Conservation (phyloP, 2,329 filamentous ascomycete species). For the Sarocladium kiliense region DNA sequence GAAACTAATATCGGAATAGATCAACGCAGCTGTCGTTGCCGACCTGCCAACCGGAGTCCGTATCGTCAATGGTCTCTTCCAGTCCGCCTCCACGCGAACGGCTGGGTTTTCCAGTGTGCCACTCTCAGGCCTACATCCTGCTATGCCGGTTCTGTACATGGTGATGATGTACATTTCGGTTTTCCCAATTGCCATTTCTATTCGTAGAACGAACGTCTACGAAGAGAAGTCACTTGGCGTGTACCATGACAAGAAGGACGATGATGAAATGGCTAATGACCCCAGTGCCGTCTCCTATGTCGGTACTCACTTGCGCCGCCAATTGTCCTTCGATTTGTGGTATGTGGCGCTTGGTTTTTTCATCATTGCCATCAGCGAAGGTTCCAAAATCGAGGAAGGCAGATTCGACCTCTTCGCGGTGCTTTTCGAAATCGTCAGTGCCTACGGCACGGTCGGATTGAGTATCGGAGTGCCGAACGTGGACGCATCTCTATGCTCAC, state of each 20-base stretch:
- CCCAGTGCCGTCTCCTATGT: conserved; percentile 70
- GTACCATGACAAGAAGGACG: conserved; percentile 48
- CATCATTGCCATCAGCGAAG: conserved; percentile 86
- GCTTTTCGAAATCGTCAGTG: conserved; percentile 83
- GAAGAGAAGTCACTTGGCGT: conserved; percentile 84
- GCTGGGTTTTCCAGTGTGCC: conserved; percentile 84
- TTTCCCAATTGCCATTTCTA: conserved; percentile 92
- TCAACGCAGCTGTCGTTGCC: conserved; percentile 66
- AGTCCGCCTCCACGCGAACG: conserved; percentile 83
- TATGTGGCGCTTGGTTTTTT: conserved; percentile 93
- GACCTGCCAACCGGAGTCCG: conserved; percentile 66
- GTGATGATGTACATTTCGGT: conserved; percentile 99
- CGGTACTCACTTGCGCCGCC: conserved; percentile 82
- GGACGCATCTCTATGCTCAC: conserved; percentile 75
- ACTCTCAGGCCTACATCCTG: conserved; percentile 74
- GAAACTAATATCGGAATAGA: conserved; percentile 36
- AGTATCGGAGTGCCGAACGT: conserved; percentile 73
- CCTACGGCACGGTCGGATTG: conserved; percentile 90
- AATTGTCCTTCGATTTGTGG: conserved; percentile 97
- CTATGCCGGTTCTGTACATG: conserved; percentile 88
- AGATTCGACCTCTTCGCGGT: conserved; percentile 65
- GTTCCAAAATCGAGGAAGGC: conserved; percentile 55
- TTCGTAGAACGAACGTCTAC: conserved; percentile 92
- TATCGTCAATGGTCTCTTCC: conserved; percentile 82
- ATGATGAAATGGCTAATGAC: conserved; percentile 34